Evolutionary conservation across 805 yeast species (phyloP).

Genomic region (Cyberlindnera saturnus): DNA sequence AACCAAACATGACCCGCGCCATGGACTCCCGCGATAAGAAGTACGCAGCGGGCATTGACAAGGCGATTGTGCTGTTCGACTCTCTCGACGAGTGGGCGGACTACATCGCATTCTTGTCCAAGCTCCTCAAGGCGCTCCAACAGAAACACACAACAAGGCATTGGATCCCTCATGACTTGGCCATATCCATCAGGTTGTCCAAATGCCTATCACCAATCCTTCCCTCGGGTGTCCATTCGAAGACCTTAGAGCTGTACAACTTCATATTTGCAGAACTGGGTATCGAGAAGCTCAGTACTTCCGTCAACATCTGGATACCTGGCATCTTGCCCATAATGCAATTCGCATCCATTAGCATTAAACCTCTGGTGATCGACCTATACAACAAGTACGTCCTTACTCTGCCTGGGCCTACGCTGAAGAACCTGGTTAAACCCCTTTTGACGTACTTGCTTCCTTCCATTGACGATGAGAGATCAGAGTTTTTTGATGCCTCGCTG

Average conservation of each 20-base stretch:
- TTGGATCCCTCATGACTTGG: constrained; percentile 62
- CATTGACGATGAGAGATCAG: constrained; percentile 88
- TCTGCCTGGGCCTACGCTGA: constrained; percentile 42
- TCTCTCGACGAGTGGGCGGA: constrained; percentile 96
- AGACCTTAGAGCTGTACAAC: constrained; percentile 72
- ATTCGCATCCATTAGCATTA: constrained; percentile 83
- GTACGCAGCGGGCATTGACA: constrained; percentile 60
- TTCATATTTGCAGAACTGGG: constrained; percentile 63
- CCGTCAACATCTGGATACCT: constrained; percentile 79
- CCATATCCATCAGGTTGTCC: constrained; percentile 66
- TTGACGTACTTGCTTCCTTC: constrained; percentile 77
- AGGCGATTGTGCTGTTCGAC: constrained; percentile 71
- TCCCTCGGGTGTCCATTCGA: constrained; percentile 95
- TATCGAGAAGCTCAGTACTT: constrained; percentile 42
- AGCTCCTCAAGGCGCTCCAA: constrained; percentile 67
- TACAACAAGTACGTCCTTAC: constrained; percentile 50
- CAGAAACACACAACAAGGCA: constrained; percentile 34
- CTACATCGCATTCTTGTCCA: constrained; percentile 81
- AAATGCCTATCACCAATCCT: constrained; percentile 73
- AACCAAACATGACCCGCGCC: neutral
- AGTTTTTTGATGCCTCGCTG: constrained; percentile 60
- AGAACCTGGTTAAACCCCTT: constrained; percentile 59
- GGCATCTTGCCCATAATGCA: constrained; percentile 88
- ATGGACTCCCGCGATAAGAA: constrained; percentile 62
- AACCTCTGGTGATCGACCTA: constrained; percentile 65